Conservation (phyloP, 2,329 filamentous ascomycete genomes). For the Aureobasidium zeae region DNA sequence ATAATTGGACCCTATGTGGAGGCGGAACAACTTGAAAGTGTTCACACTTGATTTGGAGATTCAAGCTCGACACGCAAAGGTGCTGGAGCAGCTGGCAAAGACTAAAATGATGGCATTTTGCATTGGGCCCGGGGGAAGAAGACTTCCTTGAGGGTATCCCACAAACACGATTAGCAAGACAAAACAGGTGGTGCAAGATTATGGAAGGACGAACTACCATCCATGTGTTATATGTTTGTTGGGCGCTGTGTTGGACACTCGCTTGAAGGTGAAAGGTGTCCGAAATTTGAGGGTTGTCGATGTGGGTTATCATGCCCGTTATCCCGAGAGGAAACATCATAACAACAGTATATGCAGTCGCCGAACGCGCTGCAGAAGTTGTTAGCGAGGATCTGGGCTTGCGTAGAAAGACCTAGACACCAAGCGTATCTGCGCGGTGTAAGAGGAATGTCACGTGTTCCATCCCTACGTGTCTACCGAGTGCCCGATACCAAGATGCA, state of each 20-base stretch:
- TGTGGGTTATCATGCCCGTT: slow-evolving; percentile 34
- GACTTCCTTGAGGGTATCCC: slow-evolving; percentile 13
- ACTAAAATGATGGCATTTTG: slow-evolving; percentile 30
- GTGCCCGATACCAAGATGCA: too few species aligned
- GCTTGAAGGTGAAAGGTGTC: slow-evolving; percentile 22
- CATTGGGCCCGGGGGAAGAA: slow-evolving; percentile 18
- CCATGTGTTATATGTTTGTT: slow-evolving; percentile 34
- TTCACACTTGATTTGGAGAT: slow-evolving; percentile 24
- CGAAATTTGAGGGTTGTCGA: slow-evolving; percentile 35
- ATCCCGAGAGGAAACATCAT: slow-evolving; percentile 25
- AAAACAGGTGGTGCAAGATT: slow-evolving; percentile 18
- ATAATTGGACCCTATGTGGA: slow-evolving; percentile 19
- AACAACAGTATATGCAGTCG: slow-evolving; percentile 24
- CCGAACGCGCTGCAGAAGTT: slow-evolving; percentile 33
- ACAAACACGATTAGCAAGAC: slow-evolving; percentile 19
- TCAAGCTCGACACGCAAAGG: slow-evolving; percentile 22
- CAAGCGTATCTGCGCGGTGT: too few species aligned
- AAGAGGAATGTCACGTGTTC: too few species aligned
- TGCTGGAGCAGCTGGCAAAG: slow-evolving; percentile 34
- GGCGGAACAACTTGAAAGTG: slow-evolving; percentile 18
- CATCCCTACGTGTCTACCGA: too few species aligned
- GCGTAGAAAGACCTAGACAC: background rate
- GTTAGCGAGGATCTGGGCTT: slow-evolving; percentile 18
- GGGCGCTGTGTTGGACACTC: slow-evolving; percentile 23
- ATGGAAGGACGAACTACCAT: slow-evolving; percentile 29